Conservation (phyloP, 306 rosid genomes). For the Carpinus fangiana region DNA sequence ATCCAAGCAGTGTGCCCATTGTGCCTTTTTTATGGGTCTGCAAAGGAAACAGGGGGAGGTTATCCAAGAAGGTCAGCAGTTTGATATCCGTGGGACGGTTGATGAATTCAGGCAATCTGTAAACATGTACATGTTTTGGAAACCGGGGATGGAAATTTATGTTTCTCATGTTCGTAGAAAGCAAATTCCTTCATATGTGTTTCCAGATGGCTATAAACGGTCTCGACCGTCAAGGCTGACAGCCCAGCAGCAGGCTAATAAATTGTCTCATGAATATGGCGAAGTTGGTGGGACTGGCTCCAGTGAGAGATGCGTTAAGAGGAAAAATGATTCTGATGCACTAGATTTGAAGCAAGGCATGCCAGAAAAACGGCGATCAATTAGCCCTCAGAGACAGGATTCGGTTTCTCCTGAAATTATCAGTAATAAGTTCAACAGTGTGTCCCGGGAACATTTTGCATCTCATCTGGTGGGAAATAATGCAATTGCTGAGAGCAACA, state of each 20-base stretch:
- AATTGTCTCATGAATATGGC: constrained; percentile 18
- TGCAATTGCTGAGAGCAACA: constrained; percentile 5
- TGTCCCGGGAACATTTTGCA: constrained; percentile 28
- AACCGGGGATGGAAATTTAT: constrained; percentile 56
- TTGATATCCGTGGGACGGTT: constrained; percentile 56
- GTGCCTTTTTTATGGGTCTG: constrained; percentile 57
- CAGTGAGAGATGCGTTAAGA: constrained; percentile 37
- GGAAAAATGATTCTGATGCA: constrained; percentile 34
- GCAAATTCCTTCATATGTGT: constrained; percentile 49
- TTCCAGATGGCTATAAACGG: constrained; percentile 45
- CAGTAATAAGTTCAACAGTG: constrained; percentile 20
- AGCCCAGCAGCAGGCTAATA: constrained; percentile 22
- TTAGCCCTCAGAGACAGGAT: constrained; percentile 33
- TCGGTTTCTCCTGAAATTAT: constrained; percentile 37
- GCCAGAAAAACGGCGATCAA: constrained; percentile 32
- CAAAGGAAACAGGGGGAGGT: constrained; percentile 56
- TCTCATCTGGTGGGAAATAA: constrained; percentile 8
- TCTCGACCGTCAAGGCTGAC: constrained; percentile 34
- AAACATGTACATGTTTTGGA: constrained; percentile 50
- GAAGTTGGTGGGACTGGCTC: constrained; percentile 27
- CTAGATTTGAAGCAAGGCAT: constrained; percentile 27
- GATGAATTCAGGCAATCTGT: constrained; percentile 51
- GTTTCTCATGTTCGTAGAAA: constrained; percentile 54
- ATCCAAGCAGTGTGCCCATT: constrained; percentile 46
- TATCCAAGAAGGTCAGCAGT: constrained; percentile 58